phyloP scores from a whole-genome alignment of 1,284 basidiomycete species.

The Ceratobasidium sp. region DNA sequence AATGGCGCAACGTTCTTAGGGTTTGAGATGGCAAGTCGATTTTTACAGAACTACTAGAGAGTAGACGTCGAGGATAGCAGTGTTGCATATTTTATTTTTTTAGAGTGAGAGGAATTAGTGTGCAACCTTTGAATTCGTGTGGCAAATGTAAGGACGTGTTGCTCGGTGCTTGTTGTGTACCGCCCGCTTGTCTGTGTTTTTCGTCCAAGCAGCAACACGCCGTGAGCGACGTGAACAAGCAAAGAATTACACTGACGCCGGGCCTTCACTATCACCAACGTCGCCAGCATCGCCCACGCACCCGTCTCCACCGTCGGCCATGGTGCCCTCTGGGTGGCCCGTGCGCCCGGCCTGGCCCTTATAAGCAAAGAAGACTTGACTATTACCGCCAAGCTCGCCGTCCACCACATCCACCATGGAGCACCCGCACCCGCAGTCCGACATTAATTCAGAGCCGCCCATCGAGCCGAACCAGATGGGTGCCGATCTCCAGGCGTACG shows the following conservation, averaged over 20 bases:
- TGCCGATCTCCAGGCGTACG: slow-evolving; percentile 31
- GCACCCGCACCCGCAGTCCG: slow-evolving; percentile 24
- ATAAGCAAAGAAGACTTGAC: slow-evolving; percentile 40
- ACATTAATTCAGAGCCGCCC: slow-evolving; percentile 36
- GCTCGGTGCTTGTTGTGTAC: slow-evolving; percentile 44
- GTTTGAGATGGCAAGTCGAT: slow-evolving; percentile 85
- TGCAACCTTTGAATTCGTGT: slow-evolving; percentile 7
- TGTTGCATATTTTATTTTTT: slow-evolving; percentile 30
- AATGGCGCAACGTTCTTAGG: slow-evolving; percentile 95
- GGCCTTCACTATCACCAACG: too few species aligned
- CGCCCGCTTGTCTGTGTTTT: slow-evolving; percentile 36
- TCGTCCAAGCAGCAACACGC: slow-evolving; percentile 33
- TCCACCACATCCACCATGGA: slow-evolving; percentile 22
- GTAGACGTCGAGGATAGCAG: background rate
- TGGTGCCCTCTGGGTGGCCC: slow-evolving; percentile 27
- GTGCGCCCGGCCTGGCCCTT: slow-evolving; percentile 31
- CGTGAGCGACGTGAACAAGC: slow-evolving; percentile 22
- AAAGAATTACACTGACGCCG: slow-evolving; percentile 14
- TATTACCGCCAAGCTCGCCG: slow-evolving; percentile 10
- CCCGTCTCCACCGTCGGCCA: background rate
- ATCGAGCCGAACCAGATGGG: slow-evolving; percentile 26
- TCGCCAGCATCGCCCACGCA: background rate
- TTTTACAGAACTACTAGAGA: slow-evolving; percentile 20
- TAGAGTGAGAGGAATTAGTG: background rate
- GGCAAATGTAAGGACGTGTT: slow-evolving; percentile 36